These are phyloP conservation scores for Mixia osmundae DNA, from an alignment of 1,284 basidiomycete genomes.

Conservation along the genomic window DNA sequence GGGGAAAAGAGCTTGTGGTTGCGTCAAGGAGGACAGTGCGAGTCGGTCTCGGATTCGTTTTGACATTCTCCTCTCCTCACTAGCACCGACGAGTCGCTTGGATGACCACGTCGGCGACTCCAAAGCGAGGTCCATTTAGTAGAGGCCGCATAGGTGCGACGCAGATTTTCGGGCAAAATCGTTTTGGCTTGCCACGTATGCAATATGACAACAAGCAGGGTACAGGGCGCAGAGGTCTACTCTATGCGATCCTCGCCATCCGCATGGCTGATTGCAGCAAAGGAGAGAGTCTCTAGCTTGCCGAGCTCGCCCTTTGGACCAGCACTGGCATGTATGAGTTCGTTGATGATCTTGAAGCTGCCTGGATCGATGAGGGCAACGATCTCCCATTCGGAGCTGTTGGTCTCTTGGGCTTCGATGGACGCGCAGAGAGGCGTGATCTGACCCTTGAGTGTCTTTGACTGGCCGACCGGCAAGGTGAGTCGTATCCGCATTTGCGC, in stretches of 20 bases:
- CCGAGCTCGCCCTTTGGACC: constrained; percentile 51
- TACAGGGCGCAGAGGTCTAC: background rate
- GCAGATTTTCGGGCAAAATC: too few relatives aligned
- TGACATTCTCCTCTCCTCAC: too few relatives aligned
- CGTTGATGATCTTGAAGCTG: constrained; percentile 68
- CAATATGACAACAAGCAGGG: too few relatives aligned
- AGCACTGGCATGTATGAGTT: constrained; percentile 65
- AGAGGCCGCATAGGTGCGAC: too few relatives aligned
- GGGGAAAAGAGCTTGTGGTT: too few relatives aligned
- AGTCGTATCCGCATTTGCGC: constrained; percentile 79
- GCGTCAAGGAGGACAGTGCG: too few relatives aligned
- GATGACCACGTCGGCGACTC: too few relatives aligned
- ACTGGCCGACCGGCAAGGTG: constrained; percentile 48
- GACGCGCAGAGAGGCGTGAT: constrained; percentile 50
- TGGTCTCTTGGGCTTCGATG: constrained; percentile 60
- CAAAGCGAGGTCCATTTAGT: too few relatives aligned
- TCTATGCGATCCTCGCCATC: constrained; percentile 13
- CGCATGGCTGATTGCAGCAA: constrained; percentile 31
- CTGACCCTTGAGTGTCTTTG: constrained; percentile 44
- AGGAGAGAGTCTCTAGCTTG: constrained; percentile 54
- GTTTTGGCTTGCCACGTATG: too few relatives aligned
- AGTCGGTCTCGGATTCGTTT: too few relatives aligned
- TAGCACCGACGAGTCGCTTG: too few relatives aligned
- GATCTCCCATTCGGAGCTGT: constrained; percentile 58
- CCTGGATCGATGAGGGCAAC: constrained; percentile 81